Conservation (phyloP, 2,329 filamentous ascomycete species). For the Juglanconis sp. region DNA sequence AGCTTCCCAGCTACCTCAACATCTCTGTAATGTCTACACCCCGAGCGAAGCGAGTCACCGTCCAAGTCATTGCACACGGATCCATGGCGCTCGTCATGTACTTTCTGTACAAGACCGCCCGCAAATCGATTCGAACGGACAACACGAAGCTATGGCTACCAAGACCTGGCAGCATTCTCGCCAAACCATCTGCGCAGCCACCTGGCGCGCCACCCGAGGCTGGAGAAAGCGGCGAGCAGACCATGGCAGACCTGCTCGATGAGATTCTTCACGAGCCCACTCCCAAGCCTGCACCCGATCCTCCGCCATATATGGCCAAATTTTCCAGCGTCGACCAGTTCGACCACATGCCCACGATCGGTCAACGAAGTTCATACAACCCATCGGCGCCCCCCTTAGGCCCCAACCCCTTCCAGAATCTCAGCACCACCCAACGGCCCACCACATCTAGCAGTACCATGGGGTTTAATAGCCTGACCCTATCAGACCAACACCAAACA, state of each 20-base stretch:
- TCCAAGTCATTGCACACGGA: slow-evolving; percentile 51
- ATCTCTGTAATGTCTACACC: slow-evolving; percentile 39
- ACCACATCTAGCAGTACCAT: slow-evolving; percentile 9
- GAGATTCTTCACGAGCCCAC: slow-evolving; percentile 36
- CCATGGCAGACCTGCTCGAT: slow-evolving; percentile 46
- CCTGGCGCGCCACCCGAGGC: slow-evolving; percentile 2
- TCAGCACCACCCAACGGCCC: slow-evolving; percentile 1
- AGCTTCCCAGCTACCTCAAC: slow-evolving; percentile 44
- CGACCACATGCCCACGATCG: slow-evolving; percentile 19
- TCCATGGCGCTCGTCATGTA: slow-evolving; percentile 51
- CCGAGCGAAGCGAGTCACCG: slow-evolving; percentile 34
- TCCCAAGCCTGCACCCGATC: slow-evolving; percentile 25
- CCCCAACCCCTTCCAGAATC: slow-evolving; percentile 11
- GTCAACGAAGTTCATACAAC: slow-evolving; percentile 3
- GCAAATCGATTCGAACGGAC: slow-evolving; percentile 52
- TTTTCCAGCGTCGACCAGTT: not conserved
- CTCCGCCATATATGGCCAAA: slow-evolving; percentile 29
- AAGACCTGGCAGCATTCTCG: slow-evolving; percentile 14
- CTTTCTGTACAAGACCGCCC: slow-evolving; percentile 44
- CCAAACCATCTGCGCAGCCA: slow-evolving; percentile 19
- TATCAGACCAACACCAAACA: slow-evolving; percentile 18
- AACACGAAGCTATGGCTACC: slow-evolving; percentile 48
- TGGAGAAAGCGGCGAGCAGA: slow-evolving; percentile 33
- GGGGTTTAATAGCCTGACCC: slow-evolving; percentile 20
- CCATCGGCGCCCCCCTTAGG: not conserved